Percentiles rank a stretch among this genome's conserved stretches.
These are phyloP conservation scores for Cladophialophora bantiana DNA, from an alignment of 2,329 filamentous ascomycete genomes.

Conservation along the genomic window DNA sequence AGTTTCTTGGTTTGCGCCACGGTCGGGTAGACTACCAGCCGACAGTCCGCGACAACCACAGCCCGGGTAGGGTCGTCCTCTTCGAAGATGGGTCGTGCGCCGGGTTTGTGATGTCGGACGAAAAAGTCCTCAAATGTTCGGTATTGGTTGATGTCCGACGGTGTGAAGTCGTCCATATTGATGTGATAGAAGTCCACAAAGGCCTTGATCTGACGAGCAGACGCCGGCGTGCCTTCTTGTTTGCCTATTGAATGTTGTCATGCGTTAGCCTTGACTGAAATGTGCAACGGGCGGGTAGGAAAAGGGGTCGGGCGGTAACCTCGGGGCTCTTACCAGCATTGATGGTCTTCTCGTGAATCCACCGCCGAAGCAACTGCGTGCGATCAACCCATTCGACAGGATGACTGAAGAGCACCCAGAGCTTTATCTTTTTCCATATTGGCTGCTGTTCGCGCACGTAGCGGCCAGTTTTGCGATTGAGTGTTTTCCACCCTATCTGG, in stretches of 20 bases:
- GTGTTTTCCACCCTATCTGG: conserved; percentile 45
- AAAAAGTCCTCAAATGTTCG: conserved; percentile 99
- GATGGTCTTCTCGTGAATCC: conserved; percentile 48
- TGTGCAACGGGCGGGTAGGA: neutral
- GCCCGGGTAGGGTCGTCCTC: conserved; percentile 84
- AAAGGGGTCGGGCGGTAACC: neutral
- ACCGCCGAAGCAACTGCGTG: conserved; percentile 48
- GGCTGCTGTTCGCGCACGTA: conserved; percentile 51
- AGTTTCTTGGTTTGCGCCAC: conserved; percentile 84
- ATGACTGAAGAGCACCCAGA: conserved; percentile 53
- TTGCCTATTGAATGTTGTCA: conserved; percentile 61
- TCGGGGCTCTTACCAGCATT: conserved; percentile 40
- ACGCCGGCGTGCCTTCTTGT: conserved; percentile 94
- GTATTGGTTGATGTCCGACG: conserved; percentile 75
- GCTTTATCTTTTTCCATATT: conserved; percentile 51
- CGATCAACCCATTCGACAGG: conserved; percentile 51
- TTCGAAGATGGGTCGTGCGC: conserved; percentile 84
- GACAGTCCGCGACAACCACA: conserved; percentile 91
- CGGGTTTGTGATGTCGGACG: conserved; percentile 88
- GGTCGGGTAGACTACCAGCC: conserved; percentile 89
- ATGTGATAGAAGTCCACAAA: conserved; percentile 96
- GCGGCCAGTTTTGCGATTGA: conserved; percentile 46
- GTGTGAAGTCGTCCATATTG: conserved; percentile 87
- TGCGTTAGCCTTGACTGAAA: conserved; percentile 11
- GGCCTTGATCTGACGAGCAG: conserved; percentile 80